Conservation (phyloP, 2,329 filamentous ascomycete genomes). For the Harringtonia aguacate region DNA sequence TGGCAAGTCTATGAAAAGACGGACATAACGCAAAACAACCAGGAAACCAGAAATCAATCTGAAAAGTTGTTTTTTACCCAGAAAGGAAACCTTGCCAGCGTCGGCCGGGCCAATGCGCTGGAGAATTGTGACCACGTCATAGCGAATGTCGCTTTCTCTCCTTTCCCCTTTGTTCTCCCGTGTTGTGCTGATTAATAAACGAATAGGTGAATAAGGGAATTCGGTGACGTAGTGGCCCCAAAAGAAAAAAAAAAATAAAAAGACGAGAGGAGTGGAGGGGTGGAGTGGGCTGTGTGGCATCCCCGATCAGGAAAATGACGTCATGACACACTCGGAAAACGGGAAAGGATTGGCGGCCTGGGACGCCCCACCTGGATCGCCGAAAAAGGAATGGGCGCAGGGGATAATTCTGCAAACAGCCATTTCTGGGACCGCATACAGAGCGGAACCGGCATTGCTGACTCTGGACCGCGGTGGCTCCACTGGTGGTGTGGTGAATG, state of each 20-base stretch:
- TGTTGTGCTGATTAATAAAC: no score
- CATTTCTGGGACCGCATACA: not conserved
- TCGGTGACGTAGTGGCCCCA: not conserved
- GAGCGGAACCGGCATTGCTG: not conserved
- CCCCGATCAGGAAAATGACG: slow-evolving; percentile 2
- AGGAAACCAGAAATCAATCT: no score
- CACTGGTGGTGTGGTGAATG: not conserved
- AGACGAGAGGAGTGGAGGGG: not conserved
- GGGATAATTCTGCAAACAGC: not conserved
- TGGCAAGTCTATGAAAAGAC: no score
- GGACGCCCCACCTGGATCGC: not conserved
- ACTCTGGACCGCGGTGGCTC: not conserved
- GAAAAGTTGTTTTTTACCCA: no score
- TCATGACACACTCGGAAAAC: not conserved
- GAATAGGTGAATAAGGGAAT: not conserved
- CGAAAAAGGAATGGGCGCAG: no score
- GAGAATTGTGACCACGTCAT: no score
- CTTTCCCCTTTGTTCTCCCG: no score
- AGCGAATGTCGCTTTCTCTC: no score
- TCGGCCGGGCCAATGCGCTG: no score
- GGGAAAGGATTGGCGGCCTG: not conserved
- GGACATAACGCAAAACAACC: no score
- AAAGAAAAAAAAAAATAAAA: not conserved
- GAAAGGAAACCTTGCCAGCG: no score
- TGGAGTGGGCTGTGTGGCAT: not conserved